Evolutionary conservation across 345 rosid species (phyloP).

Genomic region (Euphorbia peplus): DNA sequence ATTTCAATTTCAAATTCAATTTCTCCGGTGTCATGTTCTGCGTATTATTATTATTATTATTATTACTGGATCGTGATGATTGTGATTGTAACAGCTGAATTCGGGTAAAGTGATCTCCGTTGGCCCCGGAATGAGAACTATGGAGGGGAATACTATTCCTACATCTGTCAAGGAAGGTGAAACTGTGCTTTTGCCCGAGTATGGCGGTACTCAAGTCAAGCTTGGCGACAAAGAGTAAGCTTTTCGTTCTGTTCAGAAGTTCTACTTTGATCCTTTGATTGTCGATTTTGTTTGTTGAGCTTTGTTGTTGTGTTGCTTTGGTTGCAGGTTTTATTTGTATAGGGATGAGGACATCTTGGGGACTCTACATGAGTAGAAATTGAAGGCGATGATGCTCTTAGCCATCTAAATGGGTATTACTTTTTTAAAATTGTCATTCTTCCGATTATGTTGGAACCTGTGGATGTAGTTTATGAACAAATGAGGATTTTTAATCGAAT

Average conservation of each 20-base stretch:
- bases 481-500: background rate
- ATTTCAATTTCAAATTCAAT: background rate
- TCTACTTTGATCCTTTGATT: background rate
- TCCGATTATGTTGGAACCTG: background rate
- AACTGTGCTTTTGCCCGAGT: conserved; percentile 80
- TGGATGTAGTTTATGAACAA: conserved; percentile 2
- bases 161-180: conserved; percentile 80
- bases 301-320: background rate
- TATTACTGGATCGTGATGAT: too few species aligned
- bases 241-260: background rate
- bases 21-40: background rate
- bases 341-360: conserved; percentile 88
- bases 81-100: conserved; percentile 51
- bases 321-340: conserved; percentile 59
- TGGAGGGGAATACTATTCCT: conserved; percentile 59
- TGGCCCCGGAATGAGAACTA: conserved; percentile 64
- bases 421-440: background rate
- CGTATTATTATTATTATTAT: background rate
- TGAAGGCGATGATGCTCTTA: background rate
- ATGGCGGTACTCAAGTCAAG: conserved; percentile 73
- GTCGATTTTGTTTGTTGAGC: background rate
- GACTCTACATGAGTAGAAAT: conserved; percentile 52
- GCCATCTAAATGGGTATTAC: background rate
- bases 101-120: conserved; percentile 76
- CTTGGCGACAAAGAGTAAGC: conserved; percentile 79